These are phyloP conservation scores for Hymenoscyphus scutula DNA, from an alignment of 2,329 filamentous ascomycete species.

Conservation along the genomic window DNA sequence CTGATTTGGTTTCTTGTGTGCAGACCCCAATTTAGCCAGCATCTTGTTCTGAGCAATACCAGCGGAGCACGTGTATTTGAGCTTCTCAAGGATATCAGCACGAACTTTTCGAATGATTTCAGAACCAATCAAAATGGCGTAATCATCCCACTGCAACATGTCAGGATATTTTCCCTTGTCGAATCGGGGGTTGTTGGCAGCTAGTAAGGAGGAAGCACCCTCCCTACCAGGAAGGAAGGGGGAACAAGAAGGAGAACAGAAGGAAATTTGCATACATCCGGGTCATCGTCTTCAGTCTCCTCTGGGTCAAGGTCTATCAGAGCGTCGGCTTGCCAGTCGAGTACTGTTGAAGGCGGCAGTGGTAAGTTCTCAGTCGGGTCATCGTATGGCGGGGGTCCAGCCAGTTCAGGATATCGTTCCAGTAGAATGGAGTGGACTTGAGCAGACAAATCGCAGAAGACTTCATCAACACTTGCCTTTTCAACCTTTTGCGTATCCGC, in stretches of 20 bases:
- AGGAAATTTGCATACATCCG: constrained; percentile 50
- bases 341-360: constrained; percentile 65
- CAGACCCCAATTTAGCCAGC: constrained; percentile 89
- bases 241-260: too few species aligned
- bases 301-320: constrained; percentile 72
- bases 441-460: constrained; percentile 87
- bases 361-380: constrained; percentile 71
- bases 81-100: constrained; percentile 60
- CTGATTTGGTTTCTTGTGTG: constrained; percentile 86
- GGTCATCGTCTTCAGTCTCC: constrained; percentile 73
- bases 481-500: constrained; percentile 70
- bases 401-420: constrained; percentile 72
- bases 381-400: constrained; percentile 66
- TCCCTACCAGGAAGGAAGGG: too few species aligned
- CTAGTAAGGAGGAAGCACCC: too few species aligned
- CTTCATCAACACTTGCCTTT: constrained; percentile 94
- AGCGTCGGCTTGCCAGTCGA: constrained; percentile 84
- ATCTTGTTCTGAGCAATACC: constrained; percentile 92
- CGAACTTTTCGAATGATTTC: constrained; percentile 83
- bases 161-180: too few species aligned
- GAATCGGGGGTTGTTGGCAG: too few species aligned
- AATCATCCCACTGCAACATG: constrained; percentile 72
- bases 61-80: constrained; percentile 89
- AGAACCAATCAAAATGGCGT: constrained; percentile 80
- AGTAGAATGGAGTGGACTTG: constrained; percentile 76